Conservation (phyloP, 2,329 filamentous ascomycete genomes). For the Aspergillus fructus region DNA sequence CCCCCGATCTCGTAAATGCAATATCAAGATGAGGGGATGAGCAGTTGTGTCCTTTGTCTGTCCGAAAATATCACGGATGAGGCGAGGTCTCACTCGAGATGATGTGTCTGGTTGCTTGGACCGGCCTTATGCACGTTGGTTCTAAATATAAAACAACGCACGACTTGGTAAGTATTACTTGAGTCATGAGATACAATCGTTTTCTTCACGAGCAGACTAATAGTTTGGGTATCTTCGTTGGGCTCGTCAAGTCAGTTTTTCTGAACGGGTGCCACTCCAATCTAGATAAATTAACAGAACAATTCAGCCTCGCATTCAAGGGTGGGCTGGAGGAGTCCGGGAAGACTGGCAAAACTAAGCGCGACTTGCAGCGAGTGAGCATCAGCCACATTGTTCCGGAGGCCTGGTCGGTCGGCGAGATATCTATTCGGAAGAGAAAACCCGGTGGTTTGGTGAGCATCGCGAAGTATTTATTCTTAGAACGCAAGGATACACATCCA, state of each 20-base stretch:
- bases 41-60: not conserved
- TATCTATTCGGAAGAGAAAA: not conserved
- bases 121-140: not conserved
- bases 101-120: not conserved
- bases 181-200: not conserved
- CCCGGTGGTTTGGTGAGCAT: not conserved
- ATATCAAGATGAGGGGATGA: not conserved
- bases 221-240: not conserved
- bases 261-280: no score
- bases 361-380: not conserved
- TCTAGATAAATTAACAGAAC: not conserved
- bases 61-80: not conserved
- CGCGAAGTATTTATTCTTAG: not conserved
- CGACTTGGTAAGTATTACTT: not conserved
- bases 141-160: constrained; percentile 1
- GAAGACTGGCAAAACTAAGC: no score
- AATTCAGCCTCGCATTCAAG: not conserved
- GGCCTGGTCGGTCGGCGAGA: not conserved
- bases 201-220: not conserved
- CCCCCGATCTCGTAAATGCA: not conserved
- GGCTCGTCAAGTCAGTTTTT: no score
- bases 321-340: no score
- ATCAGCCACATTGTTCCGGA: not conserved
- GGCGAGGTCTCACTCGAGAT: not conserved
- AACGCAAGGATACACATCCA: not conserved